phyloP scores from a whole-genome alignment of 306 rosid species.

The Senna siamea region DNA sequence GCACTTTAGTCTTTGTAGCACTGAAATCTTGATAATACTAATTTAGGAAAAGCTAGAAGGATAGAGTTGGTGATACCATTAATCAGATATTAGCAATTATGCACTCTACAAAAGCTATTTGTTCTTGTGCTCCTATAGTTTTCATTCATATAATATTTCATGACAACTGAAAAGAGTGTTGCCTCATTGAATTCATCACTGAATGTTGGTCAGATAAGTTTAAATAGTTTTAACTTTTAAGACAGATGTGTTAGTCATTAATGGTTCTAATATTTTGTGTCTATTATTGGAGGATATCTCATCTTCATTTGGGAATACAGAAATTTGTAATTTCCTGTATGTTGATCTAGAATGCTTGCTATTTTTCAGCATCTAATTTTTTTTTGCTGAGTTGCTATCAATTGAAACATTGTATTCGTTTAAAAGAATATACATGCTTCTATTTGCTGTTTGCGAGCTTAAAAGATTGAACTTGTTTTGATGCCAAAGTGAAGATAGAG shows the following conservation, averaged over 20 bases:
- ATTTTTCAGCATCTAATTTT: neutral
- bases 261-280: constrained; percentile 28
- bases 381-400: neutral
- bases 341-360: neutral
- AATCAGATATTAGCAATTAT: constrained; percentile 30
- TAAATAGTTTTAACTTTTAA: neutral
- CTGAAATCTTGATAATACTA: constrained; percentile 8
- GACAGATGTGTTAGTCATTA: neutral
- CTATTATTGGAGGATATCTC: constrained; percentile 22
- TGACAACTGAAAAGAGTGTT: neutral
- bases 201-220: neutral
- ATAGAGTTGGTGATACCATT: constrained; percentile 15
- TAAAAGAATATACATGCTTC: constrained; percentile 14
- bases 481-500: constrained; percentile 5
- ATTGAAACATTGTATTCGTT: neutral
- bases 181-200: no score
- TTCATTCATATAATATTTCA: neutral
- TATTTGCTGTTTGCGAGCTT: neutral
- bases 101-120: constrained; percentile 12
- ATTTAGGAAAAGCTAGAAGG: constrained; percentile 33
- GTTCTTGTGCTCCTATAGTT: constrained; percentile 11
- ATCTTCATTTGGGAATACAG: neutral
- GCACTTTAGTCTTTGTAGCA: constrained; percentile 32
- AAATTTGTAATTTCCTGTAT: neutral
- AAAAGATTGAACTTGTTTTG: constrained; percentile 8